phyloP scores from a whole-genome alignment of 176 grass and related monocot genomes.

The Saccharum spontaneum region DNA sequence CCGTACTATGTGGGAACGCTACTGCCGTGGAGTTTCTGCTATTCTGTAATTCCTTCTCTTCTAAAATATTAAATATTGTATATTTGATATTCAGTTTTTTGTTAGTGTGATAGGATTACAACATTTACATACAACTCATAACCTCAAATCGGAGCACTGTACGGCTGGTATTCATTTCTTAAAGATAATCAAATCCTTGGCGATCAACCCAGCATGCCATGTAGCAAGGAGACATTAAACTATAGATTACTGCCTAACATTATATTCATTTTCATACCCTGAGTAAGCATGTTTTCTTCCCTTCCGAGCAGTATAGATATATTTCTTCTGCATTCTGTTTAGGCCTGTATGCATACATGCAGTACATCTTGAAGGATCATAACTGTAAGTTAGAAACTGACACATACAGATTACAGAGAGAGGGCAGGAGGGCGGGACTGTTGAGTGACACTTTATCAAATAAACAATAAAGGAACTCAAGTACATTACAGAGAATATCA shows the following conservation, averaged over 20 bases:
- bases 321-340: neutral
- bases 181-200: neutral
- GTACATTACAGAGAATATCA: neutral
- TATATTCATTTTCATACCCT: slow-evolving; percentile 7
- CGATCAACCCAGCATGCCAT: neutral
- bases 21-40: slow-evolving; percentile 96
- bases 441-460: neutral
- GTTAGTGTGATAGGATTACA: neutral
- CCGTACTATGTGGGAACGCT: slow-evolving; percentile 97
- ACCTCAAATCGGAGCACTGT: neutral
- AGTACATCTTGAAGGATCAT: neutral
- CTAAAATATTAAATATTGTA: neutral
- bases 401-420: neutral
- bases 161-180: neutral
- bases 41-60: slow-evolving; percentile 68
- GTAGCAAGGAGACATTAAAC: neutral
- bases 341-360: neutral
- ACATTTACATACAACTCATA: neutral
- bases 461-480: neutral
- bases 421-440: neutral
- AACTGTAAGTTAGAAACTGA: neutral
- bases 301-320: neutral
- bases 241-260: neutral
- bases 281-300: slow-evolving; percentile 2
- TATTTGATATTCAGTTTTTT: neutral